phyloP scores from a whole-genome alignment of 106 monocot genomes.

The Phalaenopsis equestris region DNA sequence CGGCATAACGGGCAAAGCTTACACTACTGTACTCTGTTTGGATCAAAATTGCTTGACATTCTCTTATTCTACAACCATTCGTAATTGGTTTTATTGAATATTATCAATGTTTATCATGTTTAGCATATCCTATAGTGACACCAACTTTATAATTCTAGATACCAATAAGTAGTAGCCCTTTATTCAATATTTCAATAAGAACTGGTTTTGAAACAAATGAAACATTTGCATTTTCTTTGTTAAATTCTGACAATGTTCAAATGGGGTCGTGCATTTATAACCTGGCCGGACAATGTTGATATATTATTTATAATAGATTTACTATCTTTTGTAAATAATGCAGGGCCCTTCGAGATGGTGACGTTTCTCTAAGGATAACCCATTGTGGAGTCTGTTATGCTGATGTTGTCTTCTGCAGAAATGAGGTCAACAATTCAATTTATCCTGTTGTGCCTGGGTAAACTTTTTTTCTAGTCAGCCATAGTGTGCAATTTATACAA shows the following conservation, averaged over 20 bases:
- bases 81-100: background rate
- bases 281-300: too few relatives aligned
- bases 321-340: constrained; percentile 1
- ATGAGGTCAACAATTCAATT: constrained; percentile 37
- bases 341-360: constrained; percentile 36
- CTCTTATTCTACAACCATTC: background rate
- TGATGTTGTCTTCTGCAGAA: constrained; percentile 59
- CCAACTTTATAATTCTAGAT: too few relatives aligned
- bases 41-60: background rate
- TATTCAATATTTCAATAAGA: too few relatives aligned
- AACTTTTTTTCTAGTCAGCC: background rate
- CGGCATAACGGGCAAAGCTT: background rate
- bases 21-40: background rate
- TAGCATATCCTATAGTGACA: background rate
- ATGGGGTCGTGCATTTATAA: too few relatives aligned
- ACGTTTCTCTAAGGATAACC: constrained; percentile 55
- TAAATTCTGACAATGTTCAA: too few relatives aligned
- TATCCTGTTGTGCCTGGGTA: constrained; percentile 86
- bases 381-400: constrained; percentile 80
- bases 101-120: background rate
- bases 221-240: too few relatives aligned
- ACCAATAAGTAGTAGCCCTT: too few relatives aligned
- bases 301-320: background rate
- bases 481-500: background rate
- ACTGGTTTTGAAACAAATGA: too few relatives aligned